Percentiles rank a stretch among this genome's conserved stretches.
Conservation (phyloP, 2,329 filamentous ascomycete species). For the Cladosporium sp. region DNA sequence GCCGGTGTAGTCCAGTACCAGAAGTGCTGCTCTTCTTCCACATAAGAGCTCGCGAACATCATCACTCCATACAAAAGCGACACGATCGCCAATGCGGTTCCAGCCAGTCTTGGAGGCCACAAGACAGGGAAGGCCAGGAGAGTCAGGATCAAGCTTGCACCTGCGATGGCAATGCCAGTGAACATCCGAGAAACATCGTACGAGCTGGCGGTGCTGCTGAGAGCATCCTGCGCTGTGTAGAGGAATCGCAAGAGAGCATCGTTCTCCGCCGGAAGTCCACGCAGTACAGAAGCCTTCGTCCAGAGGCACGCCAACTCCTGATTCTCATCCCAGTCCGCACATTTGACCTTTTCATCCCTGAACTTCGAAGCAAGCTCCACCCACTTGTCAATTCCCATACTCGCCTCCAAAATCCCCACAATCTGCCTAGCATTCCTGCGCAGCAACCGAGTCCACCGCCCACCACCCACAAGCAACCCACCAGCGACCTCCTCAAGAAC, state of each 20-base stretch:
- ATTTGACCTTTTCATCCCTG: not conserved
- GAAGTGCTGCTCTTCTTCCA: constrained; percentile 97
- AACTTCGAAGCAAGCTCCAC: not conserved
- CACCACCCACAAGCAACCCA: constrained; percentile 53
- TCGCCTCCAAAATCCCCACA: constrained; percentile 68
- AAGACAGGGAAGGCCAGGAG: constrained; percentile 30
- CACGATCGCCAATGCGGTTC: constrained; percentile 34
- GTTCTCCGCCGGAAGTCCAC: not conserved
- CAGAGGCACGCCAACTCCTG: constrained; percentile 21
- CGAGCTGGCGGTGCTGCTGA: constrained; percentile 89
- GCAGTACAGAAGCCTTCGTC: constrained; percentile 21
- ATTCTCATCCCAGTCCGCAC: constrained; percentile 15
- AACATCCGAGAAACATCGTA: constrained; percentile 69
- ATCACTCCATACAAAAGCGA: constrained; percentile 64
- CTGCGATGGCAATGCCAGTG: constrained; percentile 40
- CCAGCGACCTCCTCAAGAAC: constrained; percentile 33
- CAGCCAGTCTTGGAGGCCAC: constrained; percentile 43
- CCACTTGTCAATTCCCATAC: constrained; percentile 48
- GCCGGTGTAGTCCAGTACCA: constrained; percentile 88
- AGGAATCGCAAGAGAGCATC: constrained; percentile 52
- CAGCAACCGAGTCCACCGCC: not conserved
- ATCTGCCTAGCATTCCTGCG: constrained; percentile 72
- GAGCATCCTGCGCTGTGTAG: constrained; percentile 66
- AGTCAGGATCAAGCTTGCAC: constrained; percentile 38
- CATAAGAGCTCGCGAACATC: constrained; percentile 98